phyloP scores from a whole-genome alignment of 331 rosid genomes.

The Ulmus americana region DNA sequence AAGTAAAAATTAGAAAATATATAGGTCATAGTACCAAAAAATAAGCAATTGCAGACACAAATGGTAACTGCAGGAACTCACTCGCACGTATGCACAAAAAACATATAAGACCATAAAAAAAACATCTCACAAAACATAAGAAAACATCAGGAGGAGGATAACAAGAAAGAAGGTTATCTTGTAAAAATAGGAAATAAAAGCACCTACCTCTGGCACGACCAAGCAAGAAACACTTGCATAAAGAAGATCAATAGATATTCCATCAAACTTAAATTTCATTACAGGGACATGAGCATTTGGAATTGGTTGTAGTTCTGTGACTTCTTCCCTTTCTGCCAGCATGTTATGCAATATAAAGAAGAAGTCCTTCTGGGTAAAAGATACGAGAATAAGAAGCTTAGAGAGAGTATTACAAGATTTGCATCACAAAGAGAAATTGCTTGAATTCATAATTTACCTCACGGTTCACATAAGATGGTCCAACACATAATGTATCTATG shows the following conservation, averaged over 20 bases:
- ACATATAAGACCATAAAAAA: too few species aligned
- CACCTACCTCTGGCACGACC: conserved; percentile 89
- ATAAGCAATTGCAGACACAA: too few species aligned
- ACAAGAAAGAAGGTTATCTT: neutral
- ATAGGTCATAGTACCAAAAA: too few species aligned
- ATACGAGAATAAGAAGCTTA: neutral
- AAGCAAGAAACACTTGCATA: conserved; percentile 67
- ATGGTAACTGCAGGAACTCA: too few species aligned
- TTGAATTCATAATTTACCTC: conserved; percentile 20
- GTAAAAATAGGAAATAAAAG: neutral
- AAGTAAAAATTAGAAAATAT: too few species aligned
- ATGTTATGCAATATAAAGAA: conserved; percentile 62
- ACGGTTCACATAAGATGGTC: conserved; percentile 39
- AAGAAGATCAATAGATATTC: conserved; percentile 78
- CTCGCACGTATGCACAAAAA: too few species aligned
- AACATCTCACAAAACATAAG: too few species aligned
- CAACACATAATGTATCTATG: conserved; percentile 45
- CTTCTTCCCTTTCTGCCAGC: conserved; percentile 70
- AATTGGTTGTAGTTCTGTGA: conserved; percentile 81
- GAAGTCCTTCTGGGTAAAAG: conserved; percentile 64
- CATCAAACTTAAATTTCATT: conserved; percentile 80
- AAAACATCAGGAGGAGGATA: neutral
- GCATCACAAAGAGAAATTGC: neutral
- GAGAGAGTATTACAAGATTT: neutral
- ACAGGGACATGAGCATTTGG: conserved; percentile 95